Evolutionary conservation across 2,329 filamentous ascomycete species (phyloP), one percentile per base, ranked within the genome.

Genomic region (Pseudophaeomoniella oleicola): DNA sequence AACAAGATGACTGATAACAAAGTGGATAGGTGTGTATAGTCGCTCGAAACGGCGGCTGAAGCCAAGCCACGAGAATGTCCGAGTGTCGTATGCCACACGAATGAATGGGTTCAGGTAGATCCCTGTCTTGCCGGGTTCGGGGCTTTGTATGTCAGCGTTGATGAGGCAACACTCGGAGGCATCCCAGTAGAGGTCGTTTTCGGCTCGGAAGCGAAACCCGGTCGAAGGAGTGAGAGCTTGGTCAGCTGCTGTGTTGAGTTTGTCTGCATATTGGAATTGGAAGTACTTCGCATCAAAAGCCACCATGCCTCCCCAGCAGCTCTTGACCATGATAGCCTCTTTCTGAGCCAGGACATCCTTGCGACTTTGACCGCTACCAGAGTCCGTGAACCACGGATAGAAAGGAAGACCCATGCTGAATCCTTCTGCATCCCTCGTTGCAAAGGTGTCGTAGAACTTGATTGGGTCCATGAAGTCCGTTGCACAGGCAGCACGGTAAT

Each of bases 241-340:
- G 31, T 44, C 42, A 5, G 37, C 36, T 4, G 30, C 16, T 10
- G 15, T 29, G 19, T 30, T 16, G 14, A 36, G 34, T 29, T 36
- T 19, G 19, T 34, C 16, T 17, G 37, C 34, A 5, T 37, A 37
- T 29, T 36, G 35, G 19, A 42, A 40, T 43, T 66, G 63, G 45
- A 66, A 64, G 35, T 58, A 64, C 22, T 47, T 53, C 6, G 62
- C 62, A 42, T 66, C 62, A 42, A 66, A 66, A 12, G 63, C 62
- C 16, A 64, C 76, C 71, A 85, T 84, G 15, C 81, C 81, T 36
- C 79, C 78, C 81, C 81, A 86, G 56, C 81, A 86, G 44, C 75
- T 77, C 46, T 69, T 71, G 1, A 85, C 80, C 5, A 74, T 69
- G 1, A 86, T 79, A 0, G 78, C 59, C 44, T 66, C 63, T 32